phyloP scores from a whole-genome alignment of 495 filamentous ascomycete genomes.

The Alectoria sarmentosa region DNA sequence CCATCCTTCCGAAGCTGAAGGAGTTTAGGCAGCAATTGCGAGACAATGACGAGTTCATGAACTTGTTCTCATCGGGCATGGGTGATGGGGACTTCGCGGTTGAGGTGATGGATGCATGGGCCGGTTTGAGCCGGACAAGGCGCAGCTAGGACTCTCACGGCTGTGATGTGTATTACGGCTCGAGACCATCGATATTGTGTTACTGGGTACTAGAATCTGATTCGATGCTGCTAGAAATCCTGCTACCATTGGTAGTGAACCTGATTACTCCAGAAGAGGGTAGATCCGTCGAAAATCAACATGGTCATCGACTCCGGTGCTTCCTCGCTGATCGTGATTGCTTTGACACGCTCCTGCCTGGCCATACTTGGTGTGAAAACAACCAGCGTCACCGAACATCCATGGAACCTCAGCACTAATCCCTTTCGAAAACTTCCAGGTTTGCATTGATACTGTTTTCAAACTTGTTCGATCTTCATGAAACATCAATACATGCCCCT shows the following conservation, averaged over 20 bases:
- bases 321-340: no score
- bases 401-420: no score
- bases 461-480: neutral
- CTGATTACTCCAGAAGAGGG: no score
- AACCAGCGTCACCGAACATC: neutral
- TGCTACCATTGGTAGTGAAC: no score
- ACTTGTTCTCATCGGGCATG: neutral
- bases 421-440: no score
- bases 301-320: no score
- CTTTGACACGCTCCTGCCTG: no score
- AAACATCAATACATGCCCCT: neutral
- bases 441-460: neutral
- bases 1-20: neutral
- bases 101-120: conserved; percentile 2
- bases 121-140: neutral
- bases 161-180: neutral
- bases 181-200: neutral
- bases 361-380: neutral
- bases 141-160: no score
- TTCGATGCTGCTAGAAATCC: no score
- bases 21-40: neutral
- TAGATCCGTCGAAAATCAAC: no score
- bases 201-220: no score
- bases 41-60: neutral
- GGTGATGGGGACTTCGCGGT: neutral